Evolutionary conservation across 768 basidiomycete genomes (phyloP).

Genomic region (Russula sp.): DNA sequence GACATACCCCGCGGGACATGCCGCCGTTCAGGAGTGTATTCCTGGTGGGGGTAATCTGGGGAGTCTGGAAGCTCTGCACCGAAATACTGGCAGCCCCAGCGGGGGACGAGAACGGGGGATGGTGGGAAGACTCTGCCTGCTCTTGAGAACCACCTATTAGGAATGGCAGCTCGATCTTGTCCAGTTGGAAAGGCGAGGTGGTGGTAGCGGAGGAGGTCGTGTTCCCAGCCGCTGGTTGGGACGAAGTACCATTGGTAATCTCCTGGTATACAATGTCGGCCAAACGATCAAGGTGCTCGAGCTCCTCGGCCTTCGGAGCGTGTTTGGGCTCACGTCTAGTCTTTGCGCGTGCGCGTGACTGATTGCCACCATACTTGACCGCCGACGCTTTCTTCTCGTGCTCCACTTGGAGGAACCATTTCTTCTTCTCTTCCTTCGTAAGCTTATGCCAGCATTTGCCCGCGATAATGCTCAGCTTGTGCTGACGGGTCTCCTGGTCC

Average conservation of each 20-base stretch:
- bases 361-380: constrained; percentile 29
- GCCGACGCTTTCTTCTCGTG: constrained; percentile 29
- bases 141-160: not conserved
- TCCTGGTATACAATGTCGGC: constrained; percentile 10
- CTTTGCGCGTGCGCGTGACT: constrained; percentile 26
- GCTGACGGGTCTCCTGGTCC: constrained; percentile 46
- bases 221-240: not conserved
- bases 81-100: not conserved
- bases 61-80: not conserved
- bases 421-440: constrained; percentile 30
- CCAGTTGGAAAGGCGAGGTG: not conserved
- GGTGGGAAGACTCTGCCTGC: not conserved
- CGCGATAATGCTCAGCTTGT: constrained; percentile 48
- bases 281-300: constrained; percentile 27
- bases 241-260: not conserved
- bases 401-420: constrained; percentile 35
- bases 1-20: constrained; percentile 2
- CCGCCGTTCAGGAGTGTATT: not conserved
- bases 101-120: not conserved
- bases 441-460: constrained; percentile 50
- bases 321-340: constrained; percentile 22
- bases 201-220: not conserved
- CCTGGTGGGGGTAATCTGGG: not conserved
- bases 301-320: constrained; percentile 20
- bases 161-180: not conserved